Base-by-base conservation (phyloP, 257 asterid species). In the Cordia subcordata region DNA sequence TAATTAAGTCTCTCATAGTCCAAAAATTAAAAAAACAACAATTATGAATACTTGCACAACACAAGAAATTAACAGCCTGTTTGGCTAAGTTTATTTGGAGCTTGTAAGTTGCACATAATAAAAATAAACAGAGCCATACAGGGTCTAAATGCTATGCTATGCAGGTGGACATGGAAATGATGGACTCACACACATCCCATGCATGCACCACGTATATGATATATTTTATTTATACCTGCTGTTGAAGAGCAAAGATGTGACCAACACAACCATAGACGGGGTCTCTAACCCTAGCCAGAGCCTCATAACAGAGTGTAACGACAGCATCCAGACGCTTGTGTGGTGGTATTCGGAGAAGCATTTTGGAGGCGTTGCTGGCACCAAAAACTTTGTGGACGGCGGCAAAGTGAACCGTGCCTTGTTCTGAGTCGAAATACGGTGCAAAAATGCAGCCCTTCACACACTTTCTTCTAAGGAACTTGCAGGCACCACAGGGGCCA, bases 401-500 rank as follows among this genome's bases (percentile, higher is more conserved):
- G 5, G 77, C 83, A 59, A 77, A 77, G 55, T 73, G 75, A 21
- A 71, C 42, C 10, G 76, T 60, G 15, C 83, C 79, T 22, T 77
- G 74, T 8, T 76, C 76, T 0, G 72, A 61, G 55, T 67, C 77
- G 38, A 77, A 73, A 42, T 73, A 77, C 4, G 83, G 79, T 46
- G 83, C 82, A 54, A 77, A 77, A 8, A 77, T 49, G 67, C 83
- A 77, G 0, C 74, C 83, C 15, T 11, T 70, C 0, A 66, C 35
- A 53, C 83, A 77, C 18, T 77, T 77, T 20, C 83, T 60, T 52
- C 83, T 70, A 0, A 77, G 74, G 38, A 66, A 77, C 70, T 70
- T 73, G 74, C 83, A 77, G 14, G 83, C 83, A 14, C 79, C 80
- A 62, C 83, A 77, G 11, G 83, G 80, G 2, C 77, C 74, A 46